These are phyloP conservation scores for Albatrellus sp. DNA, from an alignment of 1,284 basidiomycete genomes.

Conservation along the genomic window DNA sequence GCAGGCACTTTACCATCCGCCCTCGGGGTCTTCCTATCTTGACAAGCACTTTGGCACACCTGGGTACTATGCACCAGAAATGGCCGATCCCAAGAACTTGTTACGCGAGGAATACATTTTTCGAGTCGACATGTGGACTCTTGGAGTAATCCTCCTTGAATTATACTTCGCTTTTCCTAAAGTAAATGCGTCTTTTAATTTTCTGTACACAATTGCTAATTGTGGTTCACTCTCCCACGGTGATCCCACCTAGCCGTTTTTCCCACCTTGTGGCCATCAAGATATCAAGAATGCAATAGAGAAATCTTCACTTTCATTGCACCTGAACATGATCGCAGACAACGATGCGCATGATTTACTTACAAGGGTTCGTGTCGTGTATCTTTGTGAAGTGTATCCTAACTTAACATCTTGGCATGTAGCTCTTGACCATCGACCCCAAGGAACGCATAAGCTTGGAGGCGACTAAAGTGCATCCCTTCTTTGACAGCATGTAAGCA, in stretches of 20 bases:
- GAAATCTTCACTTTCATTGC: no score
- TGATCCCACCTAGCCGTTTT: not conserved
- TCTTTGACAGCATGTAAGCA: slow-evolving; percentile 8
- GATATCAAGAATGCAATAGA: no score
- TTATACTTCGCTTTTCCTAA: not conserved
- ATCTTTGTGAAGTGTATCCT: not conserved
- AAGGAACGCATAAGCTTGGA: slow-evolving; percentile 7
- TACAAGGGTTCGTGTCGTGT: not conserved
- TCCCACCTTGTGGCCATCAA: no score
- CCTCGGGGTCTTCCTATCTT: not conserved
- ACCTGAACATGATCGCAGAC: no score
- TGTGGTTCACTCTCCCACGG: not conserved
- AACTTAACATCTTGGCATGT: not conserved
- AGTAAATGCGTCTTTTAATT: not conserved
- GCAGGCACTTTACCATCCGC: not conserved
- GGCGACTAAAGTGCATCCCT: slow-evolving; percentile 10
- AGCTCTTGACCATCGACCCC: slow-evolving; percentile 13
- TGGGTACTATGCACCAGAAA: slow-evolving; percentile 15
- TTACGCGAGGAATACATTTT: slow-evolving; percentile 5
- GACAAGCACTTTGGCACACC: slow-evolving; percentile 9
- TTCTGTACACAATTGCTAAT: not conserved
- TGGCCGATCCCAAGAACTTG: not conserved
- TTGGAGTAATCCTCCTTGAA: slow-evolving; percentile 13
- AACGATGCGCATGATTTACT: not conserved
- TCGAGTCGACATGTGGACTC: slow-evolving; percentile 14